These are phyloP conservation scores for Diaporthe sp. DNA, from an alignment of 2,329 filamentous ascomycete species.

Conservation along the genomic window DNA sequence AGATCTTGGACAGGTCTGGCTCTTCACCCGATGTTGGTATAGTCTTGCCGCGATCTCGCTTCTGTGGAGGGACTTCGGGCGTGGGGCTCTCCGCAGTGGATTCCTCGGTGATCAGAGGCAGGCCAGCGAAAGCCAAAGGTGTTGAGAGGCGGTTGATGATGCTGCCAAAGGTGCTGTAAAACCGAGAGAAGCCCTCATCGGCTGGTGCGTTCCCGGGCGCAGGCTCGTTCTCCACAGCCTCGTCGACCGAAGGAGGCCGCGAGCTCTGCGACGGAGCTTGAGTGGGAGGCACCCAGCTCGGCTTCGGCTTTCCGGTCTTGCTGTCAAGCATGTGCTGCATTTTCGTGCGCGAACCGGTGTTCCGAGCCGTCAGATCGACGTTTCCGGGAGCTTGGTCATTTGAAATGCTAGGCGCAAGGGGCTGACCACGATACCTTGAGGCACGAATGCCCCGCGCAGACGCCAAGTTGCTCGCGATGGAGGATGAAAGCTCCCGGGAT, in stretches of 20 bases:
- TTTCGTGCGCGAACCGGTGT: conserved; percentile 63
- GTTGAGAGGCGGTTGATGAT: conserved; percentile 91
- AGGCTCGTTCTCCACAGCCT: conserved; percentile 48
- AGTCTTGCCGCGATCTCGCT: conserved; percentile 52
- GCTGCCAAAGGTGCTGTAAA: conserved; percentile 92
- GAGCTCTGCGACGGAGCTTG: conserved; percentile 46
- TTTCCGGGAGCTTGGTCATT: conserved; percentile 81
- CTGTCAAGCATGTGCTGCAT: conserved; percentile 69
- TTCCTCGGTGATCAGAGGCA: conserved; percentile 78
- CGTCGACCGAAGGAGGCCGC: conserved; percentile 46
- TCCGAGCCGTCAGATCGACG: conserved; percentile 69
- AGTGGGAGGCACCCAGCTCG: conserved; percentile 65
- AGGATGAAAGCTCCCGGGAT: conserved; percentile 80
- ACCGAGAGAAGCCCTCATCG: conserved; percentile 88
- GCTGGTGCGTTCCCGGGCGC: conserved; percentile 45
- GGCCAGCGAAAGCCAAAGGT: conserved; percentile 90
- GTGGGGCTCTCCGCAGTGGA: conserved; percentile 51
- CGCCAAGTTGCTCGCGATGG: conserved; percentile 89
- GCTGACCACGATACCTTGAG: conserved; percentile 71
- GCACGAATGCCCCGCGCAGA: conserved; percentile 84
- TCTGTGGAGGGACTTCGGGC: conserved; percentile 55
- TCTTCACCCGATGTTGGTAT: conserved; percentile 59
- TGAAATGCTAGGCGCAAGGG: conserved; percentile 79
- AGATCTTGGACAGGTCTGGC: conserved; percentile 85
- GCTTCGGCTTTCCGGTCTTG: conserved; percentile 66